phyloP scores from a whole-genome alignment of 2,329 filamentous ascomycete species.

The Aureobasidium uvarum region DNA sequence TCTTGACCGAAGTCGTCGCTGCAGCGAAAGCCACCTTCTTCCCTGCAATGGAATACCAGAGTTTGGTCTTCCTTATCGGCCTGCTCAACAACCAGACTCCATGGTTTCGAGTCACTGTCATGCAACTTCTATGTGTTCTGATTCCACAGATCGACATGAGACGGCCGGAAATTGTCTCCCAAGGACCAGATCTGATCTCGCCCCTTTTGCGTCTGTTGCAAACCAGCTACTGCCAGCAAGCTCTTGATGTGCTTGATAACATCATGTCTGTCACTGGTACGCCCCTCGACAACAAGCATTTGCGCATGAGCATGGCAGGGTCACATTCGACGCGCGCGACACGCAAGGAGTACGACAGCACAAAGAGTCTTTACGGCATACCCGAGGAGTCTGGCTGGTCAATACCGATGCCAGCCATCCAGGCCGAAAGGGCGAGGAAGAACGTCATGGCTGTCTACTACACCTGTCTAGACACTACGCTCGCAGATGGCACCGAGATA shows the following conservation, averaged over 20 bases:
- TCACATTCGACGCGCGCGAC: conserved; percentile 75
- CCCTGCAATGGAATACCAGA: conserved; percentile 76
- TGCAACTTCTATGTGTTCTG: conserved; percentile 81
- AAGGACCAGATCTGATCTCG: conserved; percentile 93
- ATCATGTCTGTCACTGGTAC: conserved; percentile 88
- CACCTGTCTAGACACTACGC: conserved; percentile 63
- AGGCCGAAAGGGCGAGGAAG: conserved; percentile 78
- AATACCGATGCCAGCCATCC: conserved; percentile 85
- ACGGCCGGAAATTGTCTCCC: conserved; percentile 80
- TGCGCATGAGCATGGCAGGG: conserved; percentile 97
- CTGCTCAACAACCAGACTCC: conserved; percentile 82
- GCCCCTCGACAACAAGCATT: conserved; percentile 88
- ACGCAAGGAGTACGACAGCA: conserved; percentile 91
- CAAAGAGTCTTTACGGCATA: conserved; percentile 92
- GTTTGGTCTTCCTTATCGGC: conserved; percentile 86
- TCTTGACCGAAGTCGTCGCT: conserved; percentile 69
- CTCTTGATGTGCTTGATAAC: conserved; percentile 85
- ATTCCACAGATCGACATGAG: conserved; percentile 92
- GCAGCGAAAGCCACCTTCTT: conserved; percentile 77
- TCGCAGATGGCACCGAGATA: conserved; percentile 52
- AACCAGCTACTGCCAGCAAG: conserved; percentile 90
- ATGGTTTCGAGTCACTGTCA: conserved; percentile 90
- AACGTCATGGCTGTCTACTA: conserved; percentile 98
- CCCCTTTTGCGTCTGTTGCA: conserved; percentile 85
- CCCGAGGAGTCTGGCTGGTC: conserved; percentile 96